A percentile compares a stretch with the other conserved stretches of the same genome.
Evolutionary conservation across 2,329 filamentous ascomycete genomes (phyloP).

Genomic region (Rosellinia necatrix): DNA sequence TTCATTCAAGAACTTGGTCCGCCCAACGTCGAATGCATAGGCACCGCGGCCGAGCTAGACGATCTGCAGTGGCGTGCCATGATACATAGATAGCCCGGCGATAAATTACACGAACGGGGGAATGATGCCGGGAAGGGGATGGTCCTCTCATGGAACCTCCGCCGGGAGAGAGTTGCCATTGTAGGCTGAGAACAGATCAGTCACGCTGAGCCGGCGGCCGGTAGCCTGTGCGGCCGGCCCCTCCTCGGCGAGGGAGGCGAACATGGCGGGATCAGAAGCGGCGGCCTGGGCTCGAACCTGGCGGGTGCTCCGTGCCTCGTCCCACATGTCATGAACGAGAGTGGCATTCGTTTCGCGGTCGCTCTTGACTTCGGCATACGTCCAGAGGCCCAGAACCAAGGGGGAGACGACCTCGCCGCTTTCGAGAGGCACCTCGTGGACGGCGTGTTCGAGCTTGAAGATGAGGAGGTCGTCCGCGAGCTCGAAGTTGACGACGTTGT

Average conservation of each 20-base stretch:
- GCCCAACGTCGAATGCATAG: too few species aligned
- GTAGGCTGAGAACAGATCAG: conserved; percentile 30
- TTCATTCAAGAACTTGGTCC: too few species aligned
- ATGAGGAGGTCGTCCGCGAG: conserved; percentile 61
- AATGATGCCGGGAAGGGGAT: too few species aligned
- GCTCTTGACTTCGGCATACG: conserved; percentile 35
- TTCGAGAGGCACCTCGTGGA: conserved; percentile 28
- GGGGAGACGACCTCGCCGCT: conserved; percentile 30
- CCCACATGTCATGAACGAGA: conserved; percentile 39
- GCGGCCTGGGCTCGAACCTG: conserved; percentile 24
- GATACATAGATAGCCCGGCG: too few species aligned
- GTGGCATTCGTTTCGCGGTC: conserved; percentile 34
- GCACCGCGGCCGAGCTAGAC: too few species aligned
- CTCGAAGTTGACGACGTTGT: conserved; percentile 66
- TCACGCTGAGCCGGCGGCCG: conserved; percentile 32
- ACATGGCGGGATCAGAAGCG: conserved; percentile 12
- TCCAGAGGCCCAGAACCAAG: conserved; percentile 35
- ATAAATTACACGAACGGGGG: too few species aligned
- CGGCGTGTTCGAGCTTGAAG: conserved; percentile 46
- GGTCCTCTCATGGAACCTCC: neutral
- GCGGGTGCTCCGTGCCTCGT: conserved; percentile 29
- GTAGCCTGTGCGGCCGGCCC: conserved; percentile 19
- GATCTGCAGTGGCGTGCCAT: too few species aligned
- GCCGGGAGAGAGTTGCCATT: conserved; percentile 7
- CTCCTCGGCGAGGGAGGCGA: conserved; percentile 1